Evolutionary conservation across 495 filamentous ascomycete genomes (phyloP).

Genomic region (Melanomma pulvis-pyrius): DNA sequence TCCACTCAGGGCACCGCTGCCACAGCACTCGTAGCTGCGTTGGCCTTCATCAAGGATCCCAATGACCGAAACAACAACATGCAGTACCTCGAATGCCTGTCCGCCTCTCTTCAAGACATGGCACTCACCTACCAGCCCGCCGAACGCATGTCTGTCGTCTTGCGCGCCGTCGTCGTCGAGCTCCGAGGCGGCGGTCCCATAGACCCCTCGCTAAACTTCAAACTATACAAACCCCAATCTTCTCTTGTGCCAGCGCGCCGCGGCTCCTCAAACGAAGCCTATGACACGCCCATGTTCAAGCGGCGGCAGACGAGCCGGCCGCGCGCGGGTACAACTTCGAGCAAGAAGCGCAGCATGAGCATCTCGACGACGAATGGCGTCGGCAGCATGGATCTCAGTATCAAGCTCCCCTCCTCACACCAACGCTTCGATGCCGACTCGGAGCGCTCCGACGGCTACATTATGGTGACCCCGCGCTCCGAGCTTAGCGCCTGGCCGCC

Average conservation of each 20-base stretch:
- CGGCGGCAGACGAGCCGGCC: conserved; percentile 34
- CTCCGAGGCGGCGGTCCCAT: conserved; percentile 34
- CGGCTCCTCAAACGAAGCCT: conserved; percentile 31
- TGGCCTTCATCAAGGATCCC: conserved; percentile 53
- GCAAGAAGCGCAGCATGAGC: conserved; percentile 15
- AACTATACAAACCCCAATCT: conserved; percentile 27
- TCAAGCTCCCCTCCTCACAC: conserved; percentile 23
- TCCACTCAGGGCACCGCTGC: conserved; percentile 47
- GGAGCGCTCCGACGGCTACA: conserved; percentile 32
- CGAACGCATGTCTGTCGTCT: conserved; percentile 43
- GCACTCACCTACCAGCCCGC: conserved; percentile 43
- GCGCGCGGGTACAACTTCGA: conserved; percentile 8
- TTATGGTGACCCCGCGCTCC: conserved; percentile 42
- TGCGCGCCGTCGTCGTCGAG: conserved; percentile 43
- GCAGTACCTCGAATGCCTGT: conserved; percentile 45
- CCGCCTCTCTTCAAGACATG: conserved; percentile 43
- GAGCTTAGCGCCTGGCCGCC: conserved; percentile 35
- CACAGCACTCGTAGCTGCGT: conserved; percentile 55
- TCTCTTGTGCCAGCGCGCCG: conserved; percentile 40
- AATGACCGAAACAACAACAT: conserved; percentile 43
- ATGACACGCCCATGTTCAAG: conserved; percentile 37
- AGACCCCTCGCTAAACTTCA: conserved; percentile 4
- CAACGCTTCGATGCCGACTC: conserved; percentile 21
- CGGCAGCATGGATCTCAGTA: conserved; percentile 28
- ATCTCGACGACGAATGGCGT: background rate